phyloP scores from a whole-genome alignment of 1,139 yeast species.

The Yamadazyma membranifaciens region DNA sequence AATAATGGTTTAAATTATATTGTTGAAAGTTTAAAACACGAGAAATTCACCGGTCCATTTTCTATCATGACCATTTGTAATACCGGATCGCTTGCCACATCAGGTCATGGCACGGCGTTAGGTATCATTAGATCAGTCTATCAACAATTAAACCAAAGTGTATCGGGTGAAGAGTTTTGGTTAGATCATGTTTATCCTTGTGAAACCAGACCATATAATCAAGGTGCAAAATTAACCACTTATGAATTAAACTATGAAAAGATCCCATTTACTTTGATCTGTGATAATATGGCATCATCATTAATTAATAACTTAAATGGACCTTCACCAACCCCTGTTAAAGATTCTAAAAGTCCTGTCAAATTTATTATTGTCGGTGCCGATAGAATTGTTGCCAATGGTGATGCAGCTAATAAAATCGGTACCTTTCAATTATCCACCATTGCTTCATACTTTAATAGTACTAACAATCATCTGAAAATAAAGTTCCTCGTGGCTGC shows the following conservation, averaged over 20 bases:
- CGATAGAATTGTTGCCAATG: slow-evolving; percentile 88
- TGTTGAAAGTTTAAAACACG: slow-evolving; percentile 39
- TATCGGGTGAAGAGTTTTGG: slow-evolving; percentile 35
- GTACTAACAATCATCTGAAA: slow-evolving; percentile 38
- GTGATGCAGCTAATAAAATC: slow-evolving; percentile 95
- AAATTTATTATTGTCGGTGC: slow-evolving; percentile 96
- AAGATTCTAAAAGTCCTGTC: slow-evolving; percentile 50
- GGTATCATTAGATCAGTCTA: slow-evolving; percentile 82
- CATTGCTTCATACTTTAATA: slow-evolving; percentile 45
- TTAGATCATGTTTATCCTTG: slow-evolving; percentile 76
- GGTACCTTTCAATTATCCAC: slow-evolving; percentile 93
- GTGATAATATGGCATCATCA: slow-evolving; percentile 91
- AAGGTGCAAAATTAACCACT: slow-evolving; percentile 91
- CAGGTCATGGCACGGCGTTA: slow-evolving; percentile 96
- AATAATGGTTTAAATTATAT: slow-evolving; percentile 77
- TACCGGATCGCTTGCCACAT: slow-evolving; percentile 90
- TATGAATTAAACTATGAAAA: slow-evolving; percentile 82
- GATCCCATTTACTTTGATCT: slow-evolving; percentile 83
- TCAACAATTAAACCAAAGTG: slow-evolving; percentile 29
- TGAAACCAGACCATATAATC: slow-evolving; percentile 96
- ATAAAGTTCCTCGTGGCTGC: slow-evolving; percentile 92
- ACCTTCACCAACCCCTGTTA: slow-evolving; percentile 16
- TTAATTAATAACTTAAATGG: slow-evolving; percentile 43
- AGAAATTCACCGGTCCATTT: slow-evolving; percentile 61
- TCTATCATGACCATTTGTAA: slow-evolving; percentile 84